A percentile compares a stretch with the other conserved stretches of the same genome.
These are phyloP conservation scores for Ustilago cynodontis DNA, from an alignment of 1,284 basidiomycete genomes.

Conservation along the genomic window DNA sequence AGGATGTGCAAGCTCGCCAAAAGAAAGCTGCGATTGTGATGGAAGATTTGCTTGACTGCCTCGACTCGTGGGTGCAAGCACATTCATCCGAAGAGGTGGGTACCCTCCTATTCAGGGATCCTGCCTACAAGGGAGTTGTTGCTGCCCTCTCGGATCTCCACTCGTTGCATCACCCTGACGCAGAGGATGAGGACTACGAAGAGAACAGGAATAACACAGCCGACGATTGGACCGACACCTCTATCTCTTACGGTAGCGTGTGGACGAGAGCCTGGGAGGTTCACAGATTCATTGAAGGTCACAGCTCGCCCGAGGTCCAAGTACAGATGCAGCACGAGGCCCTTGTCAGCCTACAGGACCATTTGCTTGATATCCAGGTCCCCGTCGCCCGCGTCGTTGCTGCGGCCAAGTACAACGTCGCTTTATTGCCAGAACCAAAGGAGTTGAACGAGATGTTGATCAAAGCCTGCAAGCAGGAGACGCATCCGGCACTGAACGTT, in stretches of 20 bases:
- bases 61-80: conserved; percentile 32
- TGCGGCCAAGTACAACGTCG: conserved; percentile 4
- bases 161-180: background rate
- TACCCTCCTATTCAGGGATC: conserved; percentile 6
- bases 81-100: conserved; percentile 10
- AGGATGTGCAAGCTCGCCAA: conserved; percentile 7
- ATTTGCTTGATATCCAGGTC: conserved; percentile 41
- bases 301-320: conserved; percentile 5
- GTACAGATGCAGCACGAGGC: conserved; percentile 18
- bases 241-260: background rate
- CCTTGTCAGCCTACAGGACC: conserved; percentile 21
- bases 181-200: background rate
- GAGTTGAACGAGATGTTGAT: conserved; percentile 38
- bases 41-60: conserved; percentile 26
- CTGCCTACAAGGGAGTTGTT: conserved; percentile 30
- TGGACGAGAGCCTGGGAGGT: background rate
- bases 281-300: background rate
- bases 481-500: conserved; percentile 35
- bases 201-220: background rate
- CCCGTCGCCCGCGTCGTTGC: conserved; percentile 24
- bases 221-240: background rate
- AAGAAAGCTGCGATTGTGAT: conserved; percentile 19
- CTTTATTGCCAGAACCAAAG: conserved; percentile 25
- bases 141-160: conserved; percentile 32
- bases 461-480: conserved; percentile 19